Percentiles rank a stretch among this genome's conserved stretches.
phyloP scores from a whole-genome alignment of 805 yeast species.

The Tetrapisispora arboricola region DNA sequence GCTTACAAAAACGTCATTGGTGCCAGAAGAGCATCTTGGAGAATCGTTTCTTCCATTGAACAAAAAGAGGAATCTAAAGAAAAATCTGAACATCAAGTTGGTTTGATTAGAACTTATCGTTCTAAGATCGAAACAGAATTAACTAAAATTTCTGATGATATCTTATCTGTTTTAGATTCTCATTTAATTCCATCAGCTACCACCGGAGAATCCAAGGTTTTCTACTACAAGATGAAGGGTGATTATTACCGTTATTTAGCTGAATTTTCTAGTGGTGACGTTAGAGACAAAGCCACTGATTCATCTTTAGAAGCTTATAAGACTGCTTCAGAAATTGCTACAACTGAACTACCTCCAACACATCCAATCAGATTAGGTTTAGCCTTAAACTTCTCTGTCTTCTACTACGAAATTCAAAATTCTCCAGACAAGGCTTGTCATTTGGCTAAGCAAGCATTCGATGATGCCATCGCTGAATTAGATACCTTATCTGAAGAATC shows the following conservation, averaged over 20 bases:
- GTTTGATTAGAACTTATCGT: constrained; percentile 87
- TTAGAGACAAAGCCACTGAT: constrained; percentile 87
- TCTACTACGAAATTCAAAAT: constrained; percentile 95
- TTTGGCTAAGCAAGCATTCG: constrained; percentile 97
- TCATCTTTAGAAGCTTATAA: constrained; percentile 89
- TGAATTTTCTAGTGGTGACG: constrained; percentile 86
- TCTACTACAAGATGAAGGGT: constrained; percentile 99
- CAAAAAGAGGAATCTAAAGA: constrained; percentile 97
- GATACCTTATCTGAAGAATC: constrained; percentile 97
- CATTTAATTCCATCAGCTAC: constrained; percentile 91
- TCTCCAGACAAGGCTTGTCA: constrained; percentile 99
- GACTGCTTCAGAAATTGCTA: constrained; percentile 93
- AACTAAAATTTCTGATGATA: constrained; percentile 88
- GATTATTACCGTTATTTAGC: constrained; percentile 99
- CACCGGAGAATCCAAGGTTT: constrained; percentile 95
- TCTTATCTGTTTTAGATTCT: constrained; percentile 73
- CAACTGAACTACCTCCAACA: constrained; percentile 93
- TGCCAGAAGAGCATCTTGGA: constrained; percentile 99
- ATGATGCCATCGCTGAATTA: constrained; percentile 97
- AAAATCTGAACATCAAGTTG: constrained; percentile 70
- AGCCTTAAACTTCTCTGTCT: constrained; percentile 95
- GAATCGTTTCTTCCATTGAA: constrained; percentile 95
- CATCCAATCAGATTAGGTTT: constrained; percentile 97
- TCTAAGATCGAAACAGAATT: constrained; percentile 88
- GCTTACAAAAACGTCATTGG: constrained; percentile 98